These are phyloP conservation scores for Golubevia pallescens DNA, from an alignment of 1,284 basidiomycete species.

Conservation along the genomic window DNA sequence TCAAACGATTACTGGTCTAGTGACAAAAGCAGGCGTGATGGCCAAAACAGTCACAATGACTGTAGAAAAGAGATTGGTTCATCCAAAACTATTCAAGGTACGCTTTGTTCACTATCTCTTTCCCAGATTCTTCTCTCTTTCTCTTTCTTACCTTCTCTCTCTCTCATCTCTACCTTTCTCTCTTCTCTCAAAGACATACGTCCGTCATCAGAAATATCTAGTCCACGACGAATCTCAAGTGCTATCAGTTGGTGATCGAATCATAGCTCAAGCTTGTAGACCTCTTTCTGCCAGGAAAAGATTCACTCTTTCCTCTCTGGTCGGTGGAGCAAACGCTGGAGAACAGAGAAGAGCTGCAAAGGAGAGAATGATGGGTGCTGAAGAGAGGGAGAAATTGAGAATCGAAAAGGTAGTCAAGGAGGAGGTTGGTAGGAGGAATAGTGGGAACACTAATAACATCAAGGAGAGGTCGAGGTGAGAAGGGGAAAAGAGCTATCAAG, in stretches of 20 bases:
- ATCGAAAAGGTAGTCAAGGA: conserved; percentile 46
- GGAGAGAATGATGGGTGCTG: conserved; percentile 36
- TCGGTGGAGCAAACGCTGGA: conserved; percentile 20
- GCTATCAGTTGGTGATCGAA: conserved; percentile 50
- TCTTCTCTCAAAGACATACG: conserved; percentile 21
- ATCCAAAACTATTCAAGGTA: conserved; percentile 52
- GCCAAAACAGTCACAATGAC: conserved; percentile 57
- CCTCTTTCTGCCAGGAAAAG: conserved; percentile 54
- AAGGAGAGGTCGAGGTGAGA: too few relatives aligned
- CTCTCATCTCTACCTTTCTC: too few relatives aligned
- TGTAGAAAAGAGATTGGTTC: conserved; percentile 40
- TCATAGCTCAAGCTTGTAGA: conserved; percentile 45
- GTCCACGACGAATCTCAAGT: conserved; percentile 42
- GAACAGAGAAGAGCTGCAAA: conserved; percentile 23
- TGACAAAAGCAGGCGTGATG: conserved; percentile 57
- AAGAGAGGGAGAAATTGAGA: conserved; percentile 42
- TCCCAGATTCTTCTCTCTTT: conserved; percentile 3
- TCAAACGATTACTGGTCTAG: conserved; percentile 28
- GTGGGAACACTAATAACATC: too few relatives aligned
- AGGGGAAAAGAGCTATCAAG: too few relatives aligned
- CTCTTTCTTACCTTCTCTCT: background rate
- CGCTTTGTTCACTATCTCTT: conserved; percentile 2
- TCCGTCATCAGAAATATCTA: conserved; percentile 56
- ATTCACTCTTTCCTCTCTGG: conserved; percentile 35
- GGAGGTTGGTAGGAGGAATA: conserved; percentile 24